Evolutionary conservation across 257 asterid species (phyloP).

Genomic region (Jacaranda copaia): DNA sequence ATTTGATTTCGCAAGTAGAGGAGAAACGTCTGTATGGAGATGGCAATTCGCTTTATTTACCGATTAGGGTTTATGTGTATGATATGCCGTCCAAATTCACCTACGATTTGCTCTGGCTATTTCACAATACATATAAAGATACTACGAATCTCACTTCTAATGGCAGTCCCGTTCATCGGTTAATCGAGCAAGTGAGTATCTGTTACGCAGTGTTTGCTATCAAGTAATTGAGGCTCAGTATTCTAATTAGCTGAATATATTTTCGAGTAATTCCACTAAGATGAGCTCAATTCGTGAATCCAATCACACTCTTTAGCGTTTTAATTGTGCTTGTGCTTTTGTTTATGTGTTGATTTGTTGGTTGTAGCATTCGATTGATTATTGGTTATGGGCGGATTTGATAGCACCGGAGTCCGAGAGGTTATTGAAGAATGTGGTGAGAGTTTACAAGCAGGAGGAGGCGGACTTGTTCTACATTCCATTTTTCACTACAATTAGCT

Average conservation of each 20-base stretch:
- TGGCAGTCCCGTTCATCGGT: slow-evolving; percentile 97
- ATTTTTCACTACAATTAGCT: slow-evolving; percentile 90
- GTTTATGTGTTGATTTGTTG: background rate
- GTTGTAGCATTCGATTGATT: slow-evolving; percentile 90
- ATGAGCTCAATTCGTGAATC: slow-evolving; percentile 31
- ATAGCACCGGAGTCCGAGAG: slow-evolving; percentile 83
- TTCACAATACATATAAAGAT: slow-evolving; percentile 63
- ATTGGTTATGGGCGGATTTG: slow-evolving; percentile 98
- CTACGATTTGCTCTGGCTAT: slow-evolving; percentile 86
- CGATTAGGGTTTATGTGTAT: slow-evolving; percentile 81
- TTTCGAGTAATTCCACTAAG: slow-evolving; percentile 13
- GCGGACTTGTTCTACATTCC: slow-evolving; percentile 98
- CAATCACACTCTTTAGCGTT: background rate
- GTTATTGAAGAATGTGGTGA: slow-evolving; percentile 75
- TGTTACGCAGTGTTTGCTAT: background rate
- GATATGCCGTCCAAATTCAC: slow-evolving; percentile 94
- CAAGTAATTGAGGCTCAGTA: background rate
- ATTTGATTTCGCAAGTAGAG: slow-evolving; percentile 60
- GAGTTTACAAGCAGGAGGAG: slow-evolving; percentile 85
- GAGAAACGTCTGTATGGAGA: slow-evolving; percentile 57
- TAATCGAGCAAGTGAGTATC: slow-evolving; percentile 79
- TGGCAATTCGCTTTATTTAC: slow-evolving; percentile 46
- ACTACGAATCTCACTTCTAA: slow-evolving; percentile 87
- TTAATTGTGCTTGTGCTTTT: background rate
- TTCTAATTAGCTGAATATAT: background rate